Percentiles rank a stretch among this genome's conserved stretches.
Conservation (phyloP, 1,139 yeast genomes). For the Hanseniaspora gamundiae region DNA sequence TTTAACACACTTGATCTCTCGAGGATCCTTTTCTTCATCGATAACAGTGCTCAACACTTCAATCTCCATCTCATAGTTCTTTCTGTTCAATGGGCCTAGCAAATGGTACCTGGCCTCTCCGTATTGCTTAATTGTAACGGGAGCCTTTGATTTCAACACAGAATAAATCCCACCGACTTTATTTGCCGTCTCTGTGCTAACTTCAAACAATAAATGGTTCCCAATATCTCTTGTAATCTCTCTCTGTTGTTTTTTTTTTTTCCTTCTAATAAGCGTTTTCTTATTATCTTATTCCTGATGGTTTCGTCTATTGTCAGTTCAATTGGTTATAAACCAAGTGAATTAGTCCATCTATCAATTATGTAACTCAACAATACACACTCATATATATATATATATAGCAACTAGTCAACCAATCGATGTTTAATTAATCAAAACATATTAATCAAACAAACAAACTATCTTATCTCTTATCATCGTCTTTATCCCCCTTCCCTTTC, state of each 20-base stretch:
- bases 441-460: too few relatives aligned
- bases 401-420: too few relatives aligned
- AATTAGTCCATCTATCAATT: too few relatives aligned
- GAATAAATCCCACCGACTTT: slow-evolving; percentile 97
- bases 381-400: too few relatives aligned
- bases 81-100: slow-evolving; percentile 75
- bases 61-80: slow-evolving; percentile 83
- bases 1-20: slow-evolving; percentile 18
- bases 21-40: slow-evolving; percentile 11
- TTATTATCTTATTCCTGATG: neutral
- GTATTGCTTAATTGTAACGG: slow-evolving; percentile 90
- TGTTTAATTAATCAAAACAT: neutral
- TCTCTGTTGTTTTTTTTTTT: neutral
- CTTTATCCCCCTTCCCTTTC: neutral
- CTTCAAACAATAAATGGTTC: slow-evolving; percentile 81
- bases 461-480: neutral
- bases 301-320: neutral
- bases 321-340: too few relatives aligned
- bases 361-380: too few relatives aligned
- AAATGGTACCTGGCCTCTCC: slow-evolving; percentile 67
- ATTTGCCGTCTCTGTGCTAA: slow-evolving; percentile 96
- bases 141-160: slow-evolving; percentile 91
- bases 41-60: slow-evolving; percentile 57
- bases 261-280: neutral
- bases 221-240: slow-evolving; percentile 65